Conservation (phyloP, 805 yeast species). For the Teunomyces gatunensis region DNA sequence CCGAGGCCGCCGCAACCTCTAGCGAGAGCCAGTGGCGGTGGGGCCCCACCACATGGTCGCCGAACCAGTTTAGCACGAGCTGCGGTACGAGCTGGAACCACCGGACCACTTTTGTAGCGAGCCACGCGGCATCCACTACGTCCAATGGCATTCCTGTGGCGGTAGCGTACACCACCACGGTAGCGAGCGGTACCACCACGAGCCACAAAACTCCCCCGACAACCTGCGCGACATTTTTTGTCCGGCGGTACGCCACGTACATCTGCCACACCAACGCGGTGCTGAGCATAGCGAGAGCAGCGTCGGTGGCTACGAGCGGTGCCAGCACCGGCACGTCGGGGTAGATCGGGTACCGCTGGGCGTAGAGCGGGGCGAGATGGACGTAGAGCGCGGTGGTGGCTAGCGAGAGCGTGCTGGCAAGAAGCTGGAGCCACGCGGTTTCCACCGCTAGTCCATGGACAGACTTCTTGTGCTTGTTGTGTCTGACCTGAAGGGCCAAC, state of each 20-base stretch:
- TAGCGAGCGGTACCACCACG: constrained; percentile 3
- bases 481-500: constrained; percentile 9
- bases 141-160: constrained; percentile 27
- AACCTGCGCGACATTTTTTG: constrained; percentile 37
- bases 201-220: constrained; percentile 20
- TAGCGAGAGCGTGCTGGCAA: constrained; percentile 1
- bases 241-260: constrained; percentile 17
- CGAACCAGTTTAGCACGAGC: constrained; percentile 38
- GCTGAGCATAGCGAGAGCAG: constrained; percentile 9
- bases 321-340: constrained; percentile 19
- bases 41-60: constrained; percentile 21
- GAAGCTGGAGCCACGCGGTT: constrained; percentile 1
- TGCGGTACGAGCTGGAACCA: constrained; percentile 40
- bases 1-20: background rate
- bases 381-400: background rate
- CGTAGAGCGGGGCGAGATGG: constrained; percentile 5
- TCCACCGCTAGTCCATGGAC: constrained; percentile 8
- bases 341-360: constrained; percentile 33
- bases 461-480: constrained; percentile 3
- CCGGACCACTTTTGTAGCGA: constrained; percentile 21
- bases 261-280: constrained; percentile 25
- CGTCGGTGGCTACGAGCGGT: constrained; percentile 15
- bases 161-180: constrained; percentile 7
- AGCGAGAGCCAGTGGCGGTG: constrained; percentile 6
- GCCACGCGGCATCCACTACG: constrained; percentile 41